These are phyloP conservation scores for Penicillium atrosanguineum DNA, from an alignment of 495 filamentous ascomycete genomes.

Conservation along the genomic window DNA sequence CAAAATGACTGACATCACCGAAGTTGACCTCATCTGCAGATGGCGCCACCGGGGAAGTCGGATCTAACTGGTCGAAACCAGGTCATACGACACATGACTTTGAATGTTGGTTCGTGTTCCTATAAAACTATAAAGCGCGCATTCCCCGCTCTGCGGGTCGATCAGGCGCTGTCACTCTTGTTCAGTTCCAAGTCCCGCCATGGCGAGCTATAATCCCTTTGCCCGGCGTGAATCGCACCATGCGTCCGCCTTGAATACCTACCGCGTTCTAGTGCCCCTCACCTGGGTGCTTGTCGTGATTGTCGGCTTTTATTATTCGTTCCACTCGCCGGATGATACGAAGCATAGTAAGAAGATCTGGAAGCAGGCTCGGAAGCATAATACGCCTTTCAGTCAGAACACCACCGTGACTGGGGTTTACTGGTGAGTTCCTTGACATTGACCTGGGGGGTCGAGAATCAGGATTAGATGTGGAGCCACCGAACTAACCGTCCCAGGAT, in stretches of 20 bases:
- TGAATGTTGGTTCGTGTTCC: neutral
- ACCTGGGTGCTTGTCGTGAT: slow-evolving; percentile 71
- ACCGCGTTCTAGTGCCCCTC: slow-evolving; percentile 67
- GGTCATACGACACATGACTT: slow-evolving; percentile 3
- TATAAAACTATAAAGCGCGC: neutral
- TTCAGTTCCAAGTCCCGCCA: neutral
- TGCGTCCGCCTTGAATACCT: slow-evolving; percentile 45
- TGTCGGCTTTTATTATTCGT: slow-evolving; percentile 66
- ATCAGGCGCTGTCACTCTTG: neutral
- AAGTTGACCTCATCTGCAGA: slow-evolving; percentile 5
- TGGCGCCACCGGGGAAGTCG: neutral
- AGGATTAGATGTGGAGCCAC: neutral
- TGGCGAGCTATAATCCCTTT: slow-evolving; percentile 62
- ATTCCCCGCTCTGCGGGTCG: neutral
- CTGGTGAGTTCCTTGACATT: slow-evolving; percentile 53
- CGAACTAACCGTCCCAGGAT: slow-evolving; percentile 51
- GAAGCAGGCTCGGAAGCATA: slow-evolving; percentile 61
- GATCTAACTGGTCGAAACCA: neutral
- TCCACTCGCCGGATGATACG: slow-evolving; percentile 59
- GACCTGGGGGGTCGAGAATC: no score
- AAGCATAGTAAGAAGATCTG: slow-evolving; percentile 59
- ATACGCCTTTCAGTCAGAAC: slow-evolving; percentile 75
- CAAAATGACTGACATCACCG: neutral
- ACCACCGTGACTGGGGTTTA: slow-evolving; percentile 68
- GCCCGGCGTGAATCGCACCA: slow-evolving; percentile 59